A percentile compares a stretch with the other conserved stretches of the same genome.
Conservation (phyloP, 2,329 filamentous ascomycete genomes). For the Monosporascus sp. region DNA sequence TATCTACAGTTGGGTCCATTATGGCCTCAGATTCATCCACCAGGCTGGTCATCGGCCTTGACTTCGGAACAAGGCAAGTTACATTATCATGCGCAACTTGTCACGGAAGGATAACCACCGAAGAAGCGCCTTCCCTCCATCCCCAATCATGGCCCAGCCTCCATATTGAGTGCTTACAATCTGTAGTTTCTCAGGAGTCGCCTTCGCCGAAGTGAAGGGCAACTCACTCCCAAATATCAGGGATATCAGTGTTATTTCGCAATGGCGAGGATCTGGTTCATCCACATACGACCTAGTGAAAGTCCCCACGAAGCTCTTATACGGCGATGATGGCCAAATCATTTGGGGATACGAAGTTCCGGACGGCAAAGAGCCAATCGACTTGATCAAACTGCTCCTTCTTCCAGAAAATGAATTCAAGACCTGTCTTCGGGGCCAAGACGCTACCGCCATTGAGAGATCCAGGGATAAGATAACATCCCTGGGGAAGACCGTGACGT, state of each 20-base stretch:
- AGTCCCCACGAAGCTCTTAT: not conserved
- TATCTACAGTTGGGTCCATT: not conserved
- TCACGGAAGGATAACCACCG: not conserved
- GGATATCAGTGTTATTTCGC: not conserved
- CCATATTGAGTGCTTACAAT: not conserved
- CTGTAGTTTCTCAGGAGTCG: not conserved
- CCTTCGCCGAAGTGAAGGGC: not conserved
- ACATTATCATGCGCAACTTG: not conserved
- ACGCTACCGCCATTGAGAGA: slow-evolving; percentile 7
- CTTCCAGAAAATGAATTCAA: slow-evolving; percentile 26
- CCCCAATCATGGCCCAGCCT: not conserved
- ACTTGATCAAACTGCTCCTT: slow-evolving; percentile 39
- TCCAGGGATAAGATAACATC: not conserved
- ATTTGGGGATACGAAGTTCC: slow-evolving; percentile 21
- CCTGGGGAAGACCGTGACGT: slow-evolving; percentile 9
- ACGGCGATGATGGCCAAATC: not conserved
- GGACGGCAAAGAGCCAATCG: slow-evolving; percentile 11
- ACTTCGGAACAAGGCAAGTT: not conserved
- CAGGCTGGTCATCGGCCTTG: not conserved
- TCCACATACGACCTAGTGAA: not conserved
- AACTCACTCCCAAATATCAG: not conserved
- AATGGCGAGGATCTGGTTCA: not conserved
- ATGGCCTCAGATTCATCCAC: not conserved
- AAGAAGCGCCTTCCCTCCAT: not conserved
- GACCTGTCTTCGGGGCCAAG: slow-evolving; percentile 10